phyloP scores from a whole-genome alignment of 164 flowering plant genomes.

The Buxus sempervirens region DNA sequence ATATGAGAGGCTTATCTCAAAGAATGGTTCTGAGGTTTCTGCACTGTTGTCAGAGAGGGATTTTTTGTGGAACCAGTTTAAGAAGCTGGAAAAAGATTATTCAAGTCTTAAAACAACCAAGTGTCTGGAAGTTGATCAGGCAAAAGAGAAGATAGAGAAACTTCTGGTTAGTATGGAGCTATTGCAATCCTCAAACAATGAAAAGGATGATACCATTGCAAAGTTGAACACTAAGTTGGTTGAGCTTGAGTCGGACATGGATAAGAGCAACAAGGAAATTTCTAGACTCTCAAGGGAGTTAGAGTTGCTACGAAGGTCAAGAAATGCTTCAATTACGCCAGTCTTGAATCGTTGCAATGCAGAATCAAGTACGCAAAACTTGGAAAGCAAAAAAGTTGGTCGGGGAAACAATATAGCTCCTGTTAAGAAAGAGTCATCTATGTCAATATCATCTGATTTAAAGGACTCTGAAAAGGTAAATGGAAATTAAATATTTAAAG shows the following conservation, averaged over 20 bases:
- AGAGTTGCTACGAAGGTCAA: slow-evolving; percentile 36
- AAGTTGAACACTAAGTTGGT: slow-evolving; percentile 40
- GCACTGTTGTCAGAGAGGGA: slow-evolving; percentile 62
- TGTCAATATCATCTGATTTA: slow-evolving; percentile 16
- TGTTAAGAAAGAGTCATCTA: slow-evolving; percentile 34
- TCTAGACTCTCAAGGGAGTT: slow-evolving; percentile 48
- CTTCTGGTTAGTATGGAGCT: slow-evolving; percentile 49
- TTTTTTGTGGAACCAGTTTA: slow-evolving; percentile 76
- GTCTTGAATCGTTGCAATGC: slow-evolving; percentile 31
- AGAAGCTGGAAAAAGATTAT: slow-evolving; percentile 48
- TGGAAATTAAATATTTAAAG: background rate
- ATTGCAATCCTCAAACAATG: slow-evolving; percentile 41
- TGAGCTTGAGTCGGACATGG: slow-evolving; percentile 39
- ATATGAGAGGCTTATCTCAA: slow-evolving; percentile 44
- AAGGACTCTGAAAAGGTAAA: slow-evolving; percentile 17
- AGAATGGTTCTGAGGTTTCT: slow-evolving; percentile 52
- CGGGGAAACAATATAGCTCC: slow-evolving; percentile 1
- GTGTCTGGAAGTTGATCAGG: slow-evolving; percentile 38
- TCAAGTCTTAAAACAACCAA: slow-evolving; percentile 36
- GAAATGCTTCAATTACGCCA: slow-evolving; percentile 36
- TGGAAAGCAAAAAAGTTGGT: slow-evolving; percentile 16
- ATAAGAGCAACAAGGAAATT: slow-evolving; percentile 36
- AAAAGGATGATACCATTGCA: slow-evolving; percentile 51
- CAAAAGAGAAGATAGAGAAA: slow-evolving; percentile 44
- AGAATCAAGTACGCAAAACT: slow-evolving; percentile 11